phyloP scores from a whole-genome alignment of 768 basidiomycete species.

The Pluteus cervinus region DNA sequence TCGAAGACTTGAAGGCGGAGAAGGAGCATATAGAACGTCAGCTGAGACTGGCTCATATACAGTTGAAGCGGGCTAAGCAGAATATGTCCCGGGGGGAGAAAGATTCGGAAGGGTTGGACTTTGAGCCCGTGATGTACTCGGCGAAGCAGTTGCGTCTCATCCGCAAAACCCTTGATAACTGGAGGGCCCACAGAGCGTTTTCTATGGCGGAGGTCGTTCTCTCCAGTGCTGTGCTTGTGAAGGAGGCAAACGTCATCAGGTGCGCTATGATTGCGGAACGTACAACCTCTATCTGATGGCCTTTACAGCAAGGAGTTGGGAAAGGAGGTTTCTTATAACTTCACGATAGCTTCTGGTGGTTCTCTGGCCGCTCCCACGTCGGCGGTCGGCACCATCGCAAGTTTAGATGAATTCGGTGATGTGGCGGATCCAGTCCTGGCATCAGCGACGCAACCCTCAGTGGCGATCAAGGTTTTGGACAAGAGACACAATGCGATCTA shows the following conservation, averaged over 20 bases:
- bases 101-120: slow-evolving; percentile 53
- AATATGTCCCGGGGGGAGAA: slow-evolving; percentile 73
- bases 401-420: slow-evolving; percentile 88
- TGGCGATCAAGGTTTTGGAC: slow-evolving; percentile 90
- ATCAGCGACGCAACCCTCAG: slow-evolving; percentile 71
- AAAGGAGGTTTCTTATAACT: slow-evolving; percentile 89
- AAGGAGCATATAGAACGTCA: slow-evolving; percentile 94
- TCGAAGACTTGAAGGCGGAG: slow-evolving; percentile 83
- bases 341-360: slow-evolving; percentile 82
- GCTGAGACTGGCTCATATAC: slow-evolving; percentile 68
- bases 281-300: not conserved
- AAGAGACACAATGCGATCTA: slow-evolving; percentile 82
- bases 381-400: slow-evolving; percentile 79
- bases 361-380: slow-evolving; percentile 75
- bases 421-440: slow-evolving; percentile 79
- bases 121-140: slow-evolving; percentile 80
- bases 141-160: slow-evolving; percentile 80
- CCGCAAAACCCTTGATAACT: slow-evolving; percentile 75
- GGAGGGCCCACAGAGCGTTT: slow-evolving; percentile 81
- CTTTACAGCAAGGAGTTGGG: slow-evolving; percentile 70
- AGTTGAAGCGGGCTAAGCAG: slow-evolving; percentile 78
- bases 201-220: slow-evolving; percentile 90
- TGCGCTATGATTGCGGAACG: slow-evolving; percentile 16
- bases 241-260: slow-evolving; percentile 96
- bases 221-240: slow-evolving; percentile 77